Evolutionary conservation across 108 stramenopile genomes (phyloP), one percentile per base, ranked within the genome.

Genomic region (Cyclotella atomus): DNA sequence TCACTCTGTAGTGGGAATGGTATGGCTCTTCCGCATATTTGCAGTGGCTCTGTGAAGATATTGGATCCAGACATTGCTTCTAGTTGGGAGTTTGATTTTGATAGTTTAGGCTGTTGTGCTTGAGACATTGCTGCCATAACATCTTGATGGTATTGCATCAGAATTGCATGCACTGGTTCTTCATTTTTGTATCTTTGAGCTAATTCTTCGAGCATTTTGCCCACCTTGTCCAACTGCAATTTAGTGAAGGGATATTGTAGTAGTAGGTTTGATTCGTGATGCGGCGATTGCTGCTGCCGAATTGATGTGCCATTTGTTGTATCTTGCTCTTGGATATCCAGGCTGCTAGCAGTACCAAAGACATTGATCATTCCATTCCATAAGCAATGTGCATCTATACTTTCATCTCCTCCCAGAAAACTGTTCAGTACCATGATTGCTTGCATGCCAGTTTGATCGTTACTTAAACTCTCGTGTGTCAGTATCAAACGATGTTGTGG

Each of bases 151-250:
- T 61, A 61, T 15, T 61, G 28, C 36, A 41, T 61, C 23, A 61
- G 16, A 17, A 61, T 20, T 41, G 36, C 4, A 41, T 61, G 20
- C 1, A 61, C 60, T 25, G 7, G 38, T 25, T 61, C 60, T 21
- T 61, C 60, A 44, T 61, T 38, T 61, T 61, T 41, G 23, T 61
- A 61, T 21, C 60, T 2, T 20, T 61, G 23, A 24, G 60, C n/a
- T 30, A 61, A 21, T 41, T 61, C 41, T 41, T 30, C 6, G 15
- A 61, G 41, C 38, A 61, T 38, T 21, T 41, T 61, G 38, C 2
- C 43, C 20, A 43, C 1, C 43, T 38, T 43, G 6, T 20, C 19
- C 2, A 61, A 2, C 24, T 61, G 60, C 21, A 7, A 8, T 23
- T 19, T 23, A 7, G 34, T 61, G 5, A 43, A 61, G 23, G 41